Conservation (phyloP, 805 yeast genomes). For the Candida loeiensis region DNA sequence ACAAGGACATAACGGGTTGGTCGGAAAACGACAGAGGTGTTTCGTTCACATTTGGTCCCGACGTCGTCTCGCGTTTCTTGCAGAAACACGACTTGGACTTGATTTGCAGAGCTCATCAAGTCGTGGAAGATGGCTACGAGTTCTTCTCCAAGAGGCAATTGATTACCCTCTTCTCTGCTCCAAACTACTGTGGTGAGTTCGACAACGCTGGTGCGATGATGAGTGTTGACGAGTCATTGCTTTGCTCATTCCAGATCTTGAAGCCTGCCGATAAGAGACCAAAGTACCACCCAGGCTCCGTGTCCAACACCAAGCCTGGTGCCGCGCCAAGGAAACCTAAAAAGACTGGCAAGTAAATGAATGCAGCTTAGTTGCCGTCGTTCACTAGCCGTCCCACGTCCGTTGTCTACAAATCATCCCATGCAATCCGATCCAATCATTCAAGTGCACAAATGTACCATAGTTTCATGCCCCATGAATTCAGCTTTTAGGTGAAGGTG, state of each 20-base stretch:
- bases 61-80: slow-evolving; percentile 91
- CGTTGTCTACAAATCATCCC: background rate
- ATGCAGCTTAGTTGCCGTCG: background rate
- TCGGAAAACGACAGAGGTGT: slow-evolving; percentile 99
- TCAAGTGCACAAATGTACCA: slow-evolving; percentile 7
- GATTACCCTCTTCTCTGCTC: slow-evolving; percentile 94
- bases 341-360: slow-evolving; percentile 43
- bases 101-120: slow-evolving; percentile 98
- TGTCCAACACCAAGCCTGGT: slow-evolving; percentile 47
- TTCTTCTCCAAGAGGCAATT: slow-evolving; percentile 93
- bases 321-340: slow-evolving; percentile 60
- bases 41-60: slow-evolving; percentile 99
- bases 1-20: slow-evolving; percentile 98
- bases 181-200: slow-evolving; percentile 98
- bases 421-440: slow-evolving; percentile 4
- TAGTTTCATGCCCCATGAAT: slow-evolving; percentile 8
- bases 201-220: slow-evolving; percentile 99
- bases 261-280: slow-evolving; percentile 98
- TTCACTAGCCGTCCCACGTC: slow-evolving; percentile 2
- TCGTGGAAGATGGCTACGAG: slow-evolving; percentile 98
- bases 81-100: slow-evolving; percentile 98
- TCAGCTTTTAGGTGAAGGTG: slow-evolving; percentile 2
- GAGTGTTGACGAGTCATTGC: slow-evolving; percentile 94
- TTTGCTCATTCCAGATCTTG: slow-evolving; percentile 94
- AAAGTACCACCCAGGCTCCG: slow-evolving; percentile 49